These are phyloP conservation scores for Coemansia asiatica DNA, from an alignment of 192 early-diverging fungal species.

Conservation along the genomic window DNA sequence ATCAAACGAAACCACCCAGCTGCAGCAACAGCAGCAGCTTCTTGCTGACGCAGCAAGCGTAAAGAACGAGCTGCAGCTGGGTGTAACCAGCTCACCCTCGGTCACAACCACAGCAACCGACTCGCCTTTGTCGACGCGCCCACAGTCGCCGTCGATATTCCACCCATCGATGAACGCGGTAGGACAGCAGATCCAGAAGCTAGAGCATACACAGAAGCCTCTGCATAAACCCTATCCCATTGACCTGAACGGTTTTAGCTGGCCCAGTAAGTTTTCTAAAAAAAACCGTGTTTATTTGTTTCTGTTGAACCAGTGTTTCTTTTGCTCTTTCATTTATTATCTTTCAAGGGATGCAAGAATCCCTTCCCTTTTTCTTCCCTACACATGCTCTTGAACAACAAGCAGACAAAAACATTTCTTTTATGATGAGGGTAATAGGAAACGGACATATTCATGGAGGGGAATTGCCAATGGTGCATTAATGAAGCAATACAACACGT, in stretches of 20 bases:
- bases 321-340: background rate
- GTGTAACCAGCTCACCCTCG: constrained; percentile 7
- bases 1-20: background rate
- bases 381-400: too few species aligned
- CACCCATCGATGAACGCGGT: constrained; percentile 16
- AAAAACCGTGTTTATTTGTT: background rate
- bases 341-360: background rate
- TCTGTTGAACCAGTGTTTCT: background rate
- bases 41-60: constrained; percentile 3
- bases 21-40: constrained; percentile 10
- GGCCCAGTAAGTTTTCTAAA: constrained; percentile 71
- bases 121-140: constrained; percentile 34
- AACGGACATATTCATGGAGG: too few species aligned
- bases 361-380: background rate
- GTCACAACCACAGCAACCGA: constrained; percentile 28
- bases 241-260: constrained; percentile 74
- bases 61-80: background rate
- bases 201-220: background rate
- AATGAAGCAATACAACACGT: too few species aligned
- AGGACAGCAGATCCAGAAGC: background rate
- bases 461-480: too few species aligned
- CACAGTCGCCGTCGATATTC: constrained; percentile 51
- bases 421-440: too few species aligned
- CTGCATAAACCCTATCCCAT: constrained; percentile 40
- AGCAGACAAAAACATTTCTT: too few species aligned